A percentile compares a stretch with the other conserved stretches of the same genome.
Evolutionary conservation across 192 early-diverging fungal species (phyloP).

Genomic region (Backusella psychrophila): DNA sequence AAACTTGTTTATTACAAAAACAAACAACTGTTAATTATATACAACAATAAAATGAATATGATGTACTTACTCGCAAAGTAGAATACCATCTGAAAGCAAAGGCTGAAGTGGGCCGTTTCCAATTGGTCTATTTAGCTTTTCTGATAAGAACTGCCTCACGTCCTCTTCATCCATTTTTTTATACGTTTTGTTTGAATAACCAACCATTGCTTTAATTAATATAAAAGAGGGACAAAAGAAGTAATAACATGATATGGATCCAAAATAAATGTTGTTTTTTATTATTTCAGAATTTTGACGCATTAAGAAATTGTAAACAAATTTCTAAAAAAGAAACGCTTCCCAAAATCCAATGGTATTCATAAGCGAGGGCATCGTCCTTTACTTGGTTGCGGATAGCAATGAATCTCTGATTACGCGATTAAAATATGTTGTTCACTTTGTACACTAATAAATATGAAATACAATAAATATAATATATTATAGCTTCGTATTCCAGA

Average conservation of each 20-base stretch:
- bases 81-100: constrained; percentile 70
- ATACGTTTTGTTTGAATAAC: neutral
- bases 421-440: neutral
- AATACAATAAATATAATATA: neutral
- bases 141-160: neutral
- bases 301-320: constrained; percentile 13
- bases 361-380: neutral
- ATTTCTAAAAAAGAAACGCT: neutral
- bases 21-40: constrained; percentile 2
- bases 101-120: constrained; percentile 49
- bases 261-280: neutral
- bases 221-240: neutral
- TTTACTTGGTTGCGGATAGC: neutral
- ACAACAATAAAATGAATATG: neutral
- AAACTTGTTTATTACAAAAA: neutral
- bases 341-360: neutral
- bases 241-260: neutral
- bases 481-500: neutral
- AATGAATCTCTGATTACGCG: neutral
- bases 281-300: neutral
- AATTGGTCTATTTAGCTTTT: constrained; percentile 27
- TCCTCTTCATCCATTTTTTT: constrained; percentile 5
- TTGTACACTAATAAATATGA: neutral
- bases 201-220: neutral
- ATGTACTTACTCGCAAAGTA: constrained; percentile 66